A percentile compares a stretch with the other conserved stretches of the same genome.
Evolutionary conservation across 2,329 filamentous ascomycete genomes (phyloP).

Genomic region (Fusarium sp.): DNA sequence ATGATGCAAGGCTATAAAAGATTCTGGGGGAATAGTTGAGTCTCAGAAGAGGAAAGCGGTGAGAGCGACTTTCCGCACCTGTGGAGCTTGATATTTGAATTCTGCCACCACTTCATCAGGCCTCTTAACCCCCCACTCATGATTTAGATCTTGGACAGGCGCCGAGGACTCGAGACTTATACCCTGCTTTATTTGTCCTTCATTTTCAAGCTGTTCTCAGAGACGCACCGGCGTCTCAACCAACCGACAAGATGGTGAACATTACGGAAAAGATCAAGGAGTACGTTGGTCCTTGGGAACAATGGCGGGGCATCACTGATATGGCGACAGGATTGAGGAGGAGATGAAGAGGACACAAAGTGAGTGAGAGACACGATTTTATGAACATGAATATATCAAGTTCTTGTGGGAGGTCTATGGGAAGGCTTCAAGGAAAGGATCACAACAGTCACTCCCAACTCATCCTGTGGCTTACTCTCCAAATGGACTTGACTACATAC

Average conservation of each 20-base stretch:
- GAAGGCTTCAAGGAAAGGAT: neutral
- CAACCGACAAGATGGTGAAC: slow-evolving; percentile 83
- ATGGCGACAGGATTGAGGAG: slow-evolving; percentile 87
- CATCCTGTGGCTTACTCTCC: neutral
- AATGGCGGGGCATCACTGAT: slow-evolving; percentile 40
- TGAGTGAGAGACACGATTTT: slow-evolving; percentile 59
- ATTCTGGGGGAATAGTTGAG: slow-evolving; percentile 34
- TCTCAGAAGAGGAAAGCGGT: slow-evolving; percentile 48
- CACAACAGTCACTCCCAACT: neutral
- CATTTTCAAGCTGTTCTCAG: slow-evolving; percentile 19
- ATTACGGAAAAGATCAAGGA: slow-evolving; percentile 99
- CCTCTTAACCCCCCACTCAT: slow-evolving; percentile 47
- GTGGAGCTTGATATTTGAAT: slow-evolving; percentile 35
- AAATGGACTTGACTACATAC: neutral
- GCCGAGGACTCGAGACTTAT: slow-evolving; percentile 22
- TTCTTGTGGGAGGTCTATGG: neutral
- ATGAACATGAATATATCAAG: no score
- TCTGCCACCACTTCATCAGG: slow-evolving; percentile 47
- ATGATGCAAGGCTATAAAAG: slow-evolving; percentile 48
- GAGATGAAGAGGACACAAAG: slow-evolving; percentile 99
- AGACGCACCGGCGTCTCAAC: slow-evolving; percentile 44
- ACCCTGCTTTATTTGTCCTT: slow-evolving; percentile 19
- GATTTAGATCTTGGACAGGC: slow-evolving; percentile 38
- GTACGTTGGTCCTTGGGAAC: slow-evolving; percentile 62
- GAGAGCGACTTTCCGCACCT: slow-evolving; percentile 30